Conservation (phyloP, 1,139 yeast genomes). For the Debaryomyces fabryi region DNA sequence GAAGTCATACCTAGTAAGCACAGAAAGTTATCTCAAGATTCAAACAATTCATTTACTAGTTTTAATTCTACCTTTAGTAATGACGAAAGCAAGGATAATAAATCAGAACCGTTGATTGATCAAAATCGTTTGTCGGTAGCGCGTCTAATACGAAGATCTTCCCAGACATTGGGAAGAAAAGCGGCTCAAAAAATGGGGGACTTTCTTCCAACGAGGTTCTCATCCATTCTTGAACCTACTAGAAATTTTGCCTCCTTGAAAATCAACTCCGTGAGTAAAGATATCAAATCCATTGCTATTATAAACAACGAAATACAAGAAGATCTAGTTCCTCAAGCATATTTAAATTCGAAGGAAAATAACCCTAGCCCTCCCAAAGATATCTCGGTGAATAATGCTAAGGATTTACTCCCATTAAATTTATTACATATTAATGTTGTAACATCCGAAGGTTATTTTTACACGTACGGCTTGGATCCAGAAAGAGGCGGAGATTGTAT, state of each 20-base stretch:
- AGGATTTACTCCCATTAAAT: constrained; percentile 46
- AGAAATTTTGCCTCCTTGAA: constrained; percentile 93
- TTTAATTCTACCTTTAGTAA: constrained; percentile 32
- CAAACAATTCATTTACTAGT: constrained; percentile 42
- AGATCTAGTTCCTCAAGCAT: constrained; percentile 41
- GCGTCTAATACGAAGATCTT: constrained; percentile 60
- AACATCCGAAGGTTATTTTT: constrained; percentile 84
- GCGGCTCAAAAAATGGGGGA: constrained; percentile 92
- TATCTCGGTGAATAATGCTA: constrained; percentile 18
- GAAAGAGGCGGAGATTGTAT: constrained; percentile 95
- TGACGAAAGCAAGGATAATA: constrained; percentile 29
- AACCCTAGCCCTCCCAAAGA: constrained; percentile 15
- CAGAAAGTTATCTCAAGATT: constrained; percentile 44
- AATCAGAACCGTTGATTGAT: constrained; percentile 67
- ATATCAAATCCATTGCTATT: constrained; percentile 64
- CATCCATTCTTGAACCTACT: constrained; percentile 87
- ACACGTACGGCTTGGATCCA: constrained; percentile 83
- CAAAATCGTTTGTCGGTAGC: constrained; percentile 72
- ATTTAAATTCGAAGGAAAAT: constrained; percentile 24
- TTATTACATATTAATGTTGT: constrained; percentile 74
- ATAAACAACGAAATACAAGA: constrained; percentile 49
- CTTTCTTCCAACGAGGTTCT: constrained; percentile 78
- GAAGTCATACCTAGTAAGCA: constrained; percentile 33
- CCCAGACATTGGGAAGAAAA: constrained; percentile 63
- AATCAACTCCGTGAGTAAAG: constrained; percentile 66